phyloP scores from a whole-genome alignment of 192 early-diverging fungal species.

The Backusella morwellensis region DNA sequence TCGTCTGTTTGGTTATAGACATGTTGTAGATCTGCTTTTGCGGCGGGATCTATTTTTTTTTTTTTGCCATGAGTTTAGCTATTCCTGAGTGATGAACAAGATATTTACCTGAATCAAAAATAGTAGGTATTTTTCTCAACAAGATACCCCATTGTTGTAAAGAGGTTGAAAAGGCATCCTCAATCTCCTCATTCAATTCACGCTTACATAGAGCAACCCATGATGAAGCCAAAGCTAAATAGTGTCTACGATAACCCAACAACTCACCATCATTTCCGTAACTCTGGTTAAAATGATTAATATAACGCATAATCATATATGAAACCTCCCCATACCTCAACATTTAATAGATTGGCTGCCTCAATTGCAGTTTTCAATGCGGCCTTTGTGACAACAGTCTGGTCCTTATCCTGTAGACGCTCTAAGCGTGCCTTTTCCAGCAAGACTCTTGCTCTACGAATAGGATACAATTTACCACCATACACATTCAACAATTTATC shows the following conservation, averaged over 20 bases:
- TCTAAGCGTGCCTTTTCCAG: slow-evolving; percentile 16
- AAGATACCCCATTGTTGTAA: slow-evolving; percentile 60
- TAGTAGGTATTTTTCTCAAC: slow-evolving; percentile 41
- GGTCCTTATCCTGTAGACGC: not conserved
- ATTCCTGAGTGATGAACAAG: too few relatives aligned
- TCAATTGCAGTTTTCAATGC: slow-evolving; percentile 23
- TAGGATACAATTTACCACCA: slow-evolving; percentile 25
- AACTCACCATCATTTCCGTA: slow-evolving; percentile 39
- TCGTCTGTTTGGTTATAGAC: slow-evolving; percentile 40
- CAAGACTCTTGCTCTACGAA: slow-evolving; percentile 38
- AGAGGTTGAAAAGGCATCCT: slow-evolving; percentile 49
- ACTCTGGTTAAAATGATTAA: not conserved
- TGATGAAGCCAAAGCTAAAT: slow-evolving; percentile 59
- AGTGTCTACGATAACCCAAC: slow-evolving; percentile 45
- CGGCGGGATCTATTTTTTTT: not conserved
- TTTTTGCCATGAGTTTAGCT: too few relatives aligned
- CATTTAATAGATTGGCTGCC: slow-evolving; percentile 11
- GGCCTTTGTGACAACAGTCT: not conserved
- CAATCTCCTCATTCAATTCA: slow-evolving; percentile 29
- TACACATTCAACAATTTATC: slow-evolving; percentile 32
- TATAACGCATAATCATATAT: not conserved
- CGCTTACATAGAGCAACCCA: slow-evolving; percentile 53
- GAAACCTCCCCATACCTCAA: not conserved
- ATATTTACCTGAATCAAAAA: slow-evolving; percentile 20
- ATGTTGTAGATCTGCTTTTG: slow-evolving; percentile 18